A percentile compares a stretch with the other conserved stretches of the same genome.
Evolutionary conservation across 2,329 filamentous ascomycete species (phyloP).

Genomic region (Diaporthe citriasiana): DNA sequence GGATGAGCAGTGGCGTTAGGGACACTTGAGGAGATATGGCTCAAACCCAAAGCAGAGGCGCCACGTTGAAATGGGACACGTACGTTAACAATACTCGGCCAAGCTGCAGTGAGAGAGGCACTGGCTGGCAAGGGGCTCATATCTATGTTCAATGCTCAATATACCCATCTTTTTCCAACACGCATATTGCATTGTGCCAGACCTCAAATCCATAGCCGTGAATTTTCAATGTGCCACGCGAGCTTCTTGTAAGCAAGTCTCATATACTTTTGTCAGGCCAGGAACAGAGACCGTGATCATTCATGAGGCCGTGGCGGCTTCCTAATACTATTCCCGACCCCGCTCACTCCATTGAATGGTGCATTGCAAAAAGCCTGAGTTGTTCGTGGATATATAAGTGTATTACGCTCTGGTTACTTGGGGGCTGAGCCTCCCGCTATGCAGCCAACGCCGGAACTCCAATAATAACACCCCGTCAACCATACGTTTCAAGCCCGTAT

Average conservation of each 20-base stretch:
- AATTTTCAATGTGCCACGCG: too few relatives aligned
- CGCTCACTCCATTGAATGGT: not conserved
- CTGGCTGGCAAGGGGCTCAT: conserved; percentile 17
- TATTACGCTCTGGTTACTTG: conserved; percentile 18
- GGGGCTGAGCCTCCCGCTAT: conserved; percentile 37
- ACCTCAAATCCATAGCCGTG: not conserved
- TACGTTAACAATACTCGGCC: not conserved
- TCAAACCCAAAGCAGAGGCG: not conserved
- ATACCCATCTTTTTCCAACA: conserved; percentile 13
- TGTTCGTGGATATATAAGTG: conserved; percentile 9
- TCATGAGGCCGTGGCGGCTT: not conserved
- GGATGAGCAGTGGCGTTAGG: conserved; percentile 23
- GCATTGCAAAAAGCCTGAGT: not conserved
- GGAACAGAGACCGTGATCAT: too few relatives aligned
- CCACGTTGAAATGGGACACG: not conserved
- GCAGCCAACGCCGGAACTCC: conserved; percentile 40
- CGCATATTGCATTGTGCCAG: not conserved
- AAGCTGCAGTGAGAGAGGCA: conserved; percentile 10
- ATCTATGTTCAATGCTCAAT: conserved; percentile 22
- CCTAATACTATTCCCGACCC: not conserved
- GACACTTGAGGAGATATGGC: conserved; percentile 14
- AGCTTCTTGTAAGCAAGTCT: not conserved
- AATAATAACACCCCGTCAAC: not conserved
- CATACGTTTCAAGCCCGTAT: not conserved
- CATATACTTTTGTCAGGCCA: not conserved